Conservation (phyloP, 768 basidiomycete species). For the Leccinum variicolor region DNA sequence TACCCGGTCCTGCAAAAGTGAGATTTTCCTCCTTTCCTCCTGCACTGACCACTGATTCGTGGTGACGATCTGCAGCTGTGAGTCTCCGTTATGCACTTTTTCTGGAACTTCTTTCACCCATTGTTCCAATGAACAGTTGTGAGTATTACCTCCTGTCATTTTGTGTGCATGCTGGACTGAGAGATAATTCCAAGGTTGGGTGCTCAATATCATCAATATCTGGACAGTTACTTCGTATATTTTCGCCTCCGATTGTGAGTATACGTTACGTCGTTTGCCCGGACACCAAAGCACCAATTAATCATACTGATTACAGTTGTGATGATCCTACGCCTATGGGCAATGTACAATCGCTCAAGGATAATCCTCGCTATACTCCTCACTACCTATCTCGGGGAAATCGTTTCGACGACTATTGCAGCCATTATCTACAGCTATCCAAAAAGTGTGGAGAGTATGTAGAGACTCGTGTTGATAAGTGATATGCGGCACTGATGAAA, state of each 20-base stretch:
- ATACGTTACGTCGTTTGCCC: too few relatives aligned
- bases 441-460: neutral
- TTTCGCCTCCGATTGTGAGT: neutral
- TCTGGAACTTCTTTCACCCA: too few relatives aligned
- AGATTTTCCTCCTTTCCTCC: neutral
- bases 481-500: neutral
- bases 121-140: too few relatives aligned
- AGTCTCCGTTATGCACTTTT: neutral
- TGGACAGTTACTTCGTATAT: neutral
- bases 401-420: neutral
- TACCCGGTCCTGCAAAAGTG: neutral
- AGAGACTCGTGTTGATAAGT: neutral
- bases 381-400: neutral
- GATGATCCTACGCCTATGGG: neutral
- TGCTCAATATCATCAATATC: neutral
- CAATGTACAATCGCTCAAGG: neutral
- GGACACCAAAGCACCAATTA: neutral
- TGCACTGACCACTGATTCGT: too few relatives aligned
- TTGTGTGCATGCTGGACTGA: neutral
- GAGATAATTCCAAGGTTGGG: neutral
- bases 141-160: too few relatives aligned
- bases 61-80: neutral
- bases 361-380: neutral
- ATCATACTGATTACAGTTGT: neutral
- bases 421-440: neutral